These are phyloP conservation scores for Meyerozyma athensensis DNA, from an alignment of 1,139 yeast species.

Conservation along the genomic window DNA sequence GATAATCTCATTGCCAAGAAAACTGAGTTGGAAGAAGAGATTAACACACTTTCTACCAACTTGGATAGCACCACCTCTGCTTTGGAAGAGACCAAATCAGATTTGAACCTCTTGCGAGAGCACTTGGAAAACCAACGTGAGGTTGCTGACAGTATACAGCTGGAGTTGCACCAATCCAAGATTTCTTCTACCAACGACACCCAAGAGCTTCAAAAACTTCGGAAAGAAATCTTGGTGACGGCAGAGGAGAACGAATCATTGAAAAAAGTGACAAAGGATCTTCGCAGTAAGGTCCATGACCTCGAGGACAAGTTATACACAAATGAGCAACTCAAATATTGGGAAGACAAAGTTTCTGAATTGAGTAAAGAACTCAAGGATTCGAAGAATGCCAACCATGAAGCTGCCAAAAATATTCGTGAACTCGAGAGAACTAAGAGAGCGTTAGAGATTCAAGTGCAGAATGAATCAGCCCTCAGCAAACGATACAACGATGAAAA, in stretches of 20 bases:
- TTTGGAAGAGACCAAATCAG: slow-evolving; percentile 28
- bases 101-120: slow-evolving; percentile 27
- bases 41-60: slow-evolving; percentile 39
- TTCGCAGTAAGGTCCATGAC: slow-evolving; percentile 26
- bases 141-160: slow-evolving; percentile 28
- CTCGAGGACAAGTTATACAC: slow-evolving; percentile 42
- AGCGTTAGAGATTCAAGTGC: slow-evolving; percentile 33
- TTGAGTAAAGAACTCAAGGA: slow-evolving; percentile 29
- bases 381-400: slow-evolving; percentile 27
- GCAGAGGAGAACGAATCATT: slow-evolving; percentile 42
- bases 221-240: slow-evolving; percentile 35
- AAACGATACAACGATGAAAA: slow-evolving; percentile 46
- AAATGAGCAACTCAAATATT: slow-evolving; percentile 41
- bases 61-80: slow-evolving; percentile 40
- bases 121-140: slow-evolving; percentile 34
- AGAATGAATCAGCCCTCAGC: slow-evolving; percentile 32
- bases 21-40: slow-evolving; percentile 41
- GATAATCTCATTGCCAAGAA: slow-evolving; percentile 46
- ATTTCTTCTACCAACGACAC: slow-evolving; percentile 27
- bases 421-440: slow-evolving; percentile 30
- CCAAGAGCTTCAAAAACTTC: slow-evolving; percentile 33
- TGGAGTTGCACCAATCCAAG: slow-evolving; percentile 34
- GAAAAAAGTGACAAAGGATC: slow-evolving; percentile 32
- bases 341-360: slow-evolving; percentile 37
- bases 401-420: slow-evolving; percentile 28